phyloP scores from a whole-genome alignment of 1,284 basidiomycete genomes.

The Lentinus polychrous region DNA sequence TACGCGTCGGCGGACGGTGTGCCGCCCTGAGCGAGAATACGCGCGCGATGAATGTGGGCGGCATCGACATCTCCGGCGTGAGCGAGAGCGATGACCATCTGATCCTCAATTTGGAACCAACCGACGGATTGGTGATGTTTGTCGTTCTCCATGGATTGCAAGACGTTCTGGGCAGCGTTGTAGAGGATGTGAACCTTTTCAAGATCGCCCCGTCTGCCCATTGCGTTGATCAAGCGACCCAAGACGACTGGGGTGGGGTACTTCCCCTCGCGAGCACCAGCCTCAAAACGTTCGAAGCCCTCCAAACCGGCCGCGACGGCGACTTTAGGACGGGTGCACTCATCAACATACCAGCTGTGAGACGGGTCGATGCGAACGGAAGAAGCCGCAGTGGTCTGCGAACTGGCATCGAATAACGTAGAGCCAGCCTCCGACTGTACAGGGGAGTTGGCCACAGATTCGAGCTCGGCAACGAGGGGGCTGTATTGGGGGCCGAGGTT shows the following conservation, averaged over 20 bases:
- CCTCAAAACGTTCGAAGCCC: constrained; percentile 33
- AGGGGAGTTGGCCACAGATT: too few relatives aligned
- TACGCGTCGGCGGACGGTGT: constrained; percentile 85
- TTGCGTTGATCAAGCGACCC: constrained; percentile 56
- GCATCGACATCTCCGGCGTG: constrained; percentile 75
- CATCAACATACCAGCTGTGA: constrained; percentile 35
- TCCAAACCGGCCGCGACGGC: constrained; percentile 17
- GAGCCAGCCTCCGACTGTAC: too few relatives aligned
- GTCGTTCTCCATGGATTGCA: constrained; percentile 38
- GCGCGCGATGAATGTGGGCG: constrained; percentile 75
- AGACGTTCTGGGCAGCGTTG: constrained; percentile 57
- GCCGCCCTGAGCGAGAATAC: constrained; percentile 74
- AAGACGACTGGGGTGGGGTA: constrained; percentile 51
- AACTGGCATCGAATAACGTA: background rate
- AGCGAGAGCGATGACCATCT: constrained; percentile 82
- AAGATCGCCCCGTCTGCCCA: constrained; percentile 59
- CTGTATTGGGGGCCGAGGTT: too few relatives aligned
- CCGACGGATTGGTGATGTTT: constrained; percentile 46
- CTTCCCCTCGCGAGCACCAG: constrained; percentile 29
- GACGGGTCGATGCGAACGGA: constrained; percentile 22
- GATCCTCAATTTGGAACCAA: constrained; percentile 81
- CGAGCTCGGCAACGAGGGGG: background rate
- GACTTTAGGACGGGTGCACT: constrained; percentile 27
- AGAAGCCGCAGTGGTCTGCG: constrained; percentile 8
- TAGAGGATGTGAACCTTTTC: constrained; percentile 66